Evolutionary conservation across 768 basidiomycete genomes (phyloP).

Genomic region (Tulasnella sp.): DNA sequence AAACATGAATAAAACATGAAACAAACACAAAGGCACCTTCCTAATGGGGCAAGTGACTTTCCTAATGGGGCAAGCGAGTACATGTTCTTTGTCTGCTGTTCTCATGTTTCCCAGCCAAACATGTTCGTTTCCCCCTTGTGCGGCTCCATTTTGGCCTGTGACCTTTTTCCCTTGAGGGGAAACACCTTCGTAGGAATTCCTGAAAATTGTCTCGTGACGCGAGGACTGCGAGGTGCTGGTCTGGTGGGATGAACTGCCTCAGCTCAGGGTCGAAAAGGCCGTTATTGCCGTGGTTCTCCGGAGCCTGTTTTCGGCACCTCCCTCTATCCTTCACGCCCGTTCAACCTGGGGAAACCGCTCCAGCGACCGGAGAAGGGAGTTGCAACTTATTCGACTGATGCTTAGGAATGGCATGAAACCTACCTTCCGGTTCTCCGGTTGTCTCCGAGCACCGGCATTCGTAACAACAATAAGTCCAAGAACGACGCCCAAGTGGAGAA

Average conservation of each 20-base stretch:
- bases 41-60: too few relatives aligned
- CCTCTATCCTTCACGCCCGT: not conserved
- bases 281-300: not conserved
- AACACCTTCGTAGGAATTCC: too few relatives aligned
- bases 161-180: too few relatives aligned
- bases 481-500: not conserved
- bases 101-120: too few relatives aligned
- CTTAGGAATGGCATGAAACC: constrained; percentile 2
- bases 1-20: too few relatives aligned
- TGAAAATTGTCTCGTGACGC: too few relatives aligned
- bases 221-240: too few relatives aligned
- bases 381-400: not conserved
- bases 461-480: not conserved
- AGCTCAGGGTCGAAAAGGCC: not conserved
- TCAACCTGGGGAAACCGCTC: not conserved
- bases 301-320: not conserved
- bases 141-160: too few relatives aligned
- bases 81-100: too few relatives aligned
- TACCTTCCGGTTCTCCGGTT: not conserved
- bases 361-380: not conserved
- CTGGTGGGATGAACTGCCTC: not conserved
- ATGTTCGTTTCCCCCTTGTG: too few relatives aligned
- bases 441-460: not conserved
- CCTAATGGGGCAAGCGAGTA: too few relatives aligned
- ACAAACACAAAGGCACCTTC: too few relatives aligned